Percentiles rank a stretch among this genome's conserved stretches.
Evolutionary conservation across 2,329 filamentous ascomycete species (phyloP).

Genomic region (Magnaporthiopsis incrustans): DNA sequence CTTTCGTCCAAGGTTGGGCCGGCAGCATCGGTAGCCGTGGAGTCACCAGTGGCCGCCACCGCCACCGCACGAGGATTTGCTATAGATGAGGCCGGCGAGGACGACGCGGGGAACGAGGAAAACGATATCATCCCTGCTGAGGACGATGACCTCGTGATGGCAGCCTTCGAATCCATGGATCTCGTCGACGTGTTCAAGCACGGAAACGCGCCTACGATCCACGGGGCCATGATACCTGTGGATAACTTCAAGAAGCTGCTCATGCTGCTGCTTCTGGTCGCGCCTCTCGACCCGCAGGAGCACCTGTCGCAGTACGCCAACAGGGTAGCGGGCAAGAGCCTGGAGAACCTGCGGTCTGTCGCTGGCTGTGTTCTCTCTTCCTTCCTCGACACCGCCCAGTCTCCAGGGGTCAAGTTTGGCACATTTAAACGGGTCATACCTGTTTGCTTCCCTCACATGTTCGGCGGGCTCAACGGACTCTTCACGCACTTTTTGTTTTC

Average conservation of each 20-base stretch:
- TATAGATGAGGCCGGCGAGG: conserved; percentile 36
- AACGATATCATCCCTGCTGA: conserved; percentile 30
- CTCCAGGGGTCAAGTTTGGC: conserved; percentile 53
- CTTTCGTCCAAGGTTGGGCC: conserved; percentile 4
- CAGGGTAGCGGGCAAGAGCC: conserved; percentile 45
- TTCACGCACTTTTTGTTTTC: conserved; percentile 73
- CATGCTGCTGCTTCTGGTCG: conserved; percentile 60
- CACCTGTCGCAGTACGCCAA: conserved; percentile 52
- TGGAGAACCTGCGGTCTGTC: conserved; percentile 50
- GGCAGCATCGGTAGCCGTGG: conserved; percentile 7
- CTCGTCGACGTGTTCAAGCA: conserved; percentile 53
- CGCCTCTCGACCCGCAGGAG: conserved; percentile 58
- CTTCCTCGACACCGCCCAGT: conserved; percentile 57
- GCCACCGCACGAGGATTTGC: conserved; percentile 33
- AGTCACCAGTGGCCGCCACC: conserved; percentile 8
- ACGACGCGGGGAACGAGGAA: conserved; percentile 26
- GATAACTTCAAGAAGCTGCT: conserved; percentile 66
- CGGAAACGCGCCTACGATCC: conserved; percentile 39
- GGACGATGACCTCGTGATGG: conserved; percentile 57
- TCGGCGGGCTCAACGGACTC: conserved; percentile 57
- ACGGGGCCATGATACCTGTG: conserved; percentile 62
- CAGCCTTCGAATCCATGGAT: conserved; percentile 61
- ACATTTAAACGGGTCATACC: conserved; percentile 55
- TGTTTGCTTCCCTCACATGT: conserved; percentile 55
- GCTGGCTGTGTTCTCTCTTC: conserved; percentile 59